Evolutionary conservation across 2,329 filamentous ascomycete genomes (phyloP), one percentile per base, ranked within the genome.

Genomic region (Orbilia ellipsospora): DNA sequence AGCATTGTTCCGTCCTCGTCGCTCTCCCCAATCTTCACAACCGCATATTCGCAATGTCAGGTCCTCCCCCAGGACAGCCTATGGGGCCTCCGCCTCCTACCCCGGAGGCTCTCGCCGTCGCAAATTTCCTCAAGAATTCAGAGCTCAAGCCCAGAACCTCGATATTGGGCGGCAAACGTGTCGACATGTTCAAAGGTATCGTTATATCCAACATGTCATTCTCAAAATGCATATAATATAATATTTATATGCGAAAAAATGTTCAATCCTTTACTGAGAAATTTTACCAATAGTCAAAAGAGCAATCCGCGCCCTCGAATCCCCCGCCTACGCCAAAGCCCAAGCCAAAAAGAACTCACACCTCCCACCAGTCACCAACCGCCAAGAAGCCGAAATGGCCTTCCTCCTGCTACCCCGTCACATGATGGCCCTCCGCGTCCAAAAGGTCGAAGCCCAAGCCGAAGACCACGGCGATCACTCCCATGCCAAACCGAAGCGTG

Each of bases 321-420:
- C 93, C 20, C 91, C 92, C 59, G 93, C 91, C 48, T 99, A 99
- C 84, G 88, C 89, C 79, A 97, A 96, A 85, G 93, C 93, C 72
- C 84, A 82, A 74, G 88, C 90, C 81, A 90, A 90, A 82, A 96
- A 96, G 88, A 95, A 97, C 84, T 88, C 93, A 4, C 88, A 93
- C 54, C 89, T 98, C 3, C 95, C 95, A 40, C 90, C 92, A 80
- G 91, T 99, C 80, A 94, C 88, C 77, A 92, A 97, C 84, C 91
- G 92, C 78, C 90, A 92, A 52, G 92, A 92, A 26, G 93, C 96
- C 77, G 93, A 97, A 83, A 96, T 97, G 82, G 88, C 90, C 7
- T 97, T 99, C 85, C 97, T 97, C 85, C 88, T 97, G 65, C 90
- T 99, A 40, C 95, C 95, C 1, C 88, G 98, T 80, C 97, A 94